phyloP scores from a whole-genome alignment of 176 grass and related monocot genomes.

The Microstegium vimineum region DNA sequence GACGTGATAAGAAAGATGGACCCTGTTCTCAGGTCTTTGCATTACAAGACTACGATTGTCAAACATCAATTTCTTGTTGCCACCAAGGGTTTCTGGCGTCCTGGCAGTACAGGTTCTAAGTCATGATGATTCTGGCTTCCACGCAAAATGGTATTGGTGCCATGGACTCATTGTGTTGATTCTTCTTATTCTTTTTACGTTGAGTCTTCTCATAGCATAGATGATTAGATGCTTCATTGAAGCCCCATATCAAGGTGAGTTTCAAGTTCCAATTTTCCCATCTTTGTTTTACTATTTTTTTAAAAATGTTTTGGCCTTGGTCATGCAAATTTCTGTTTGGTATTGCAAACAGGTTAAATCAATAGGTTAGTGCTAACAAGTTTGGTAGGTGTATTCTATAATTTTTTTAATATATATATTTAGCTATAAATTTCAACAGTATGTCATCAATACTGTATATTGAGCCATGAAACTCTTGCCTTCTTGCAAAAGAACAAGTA shows the following conservation, averaged over 20 bases:
- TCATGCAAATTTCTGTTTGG: neutral
- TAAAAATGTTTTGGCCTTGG: neutral
- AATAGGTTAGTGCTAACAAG: slow-evolving; percentile 5
- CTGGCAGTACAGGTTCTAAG: slow-evolving; percentile 24
- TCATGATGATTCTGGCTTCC: slow-evolving; percentile 1
- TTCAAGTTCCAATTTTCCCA: neutral
- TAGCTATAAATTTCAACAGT: neutral
- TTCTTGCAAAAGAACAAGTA: neutral
- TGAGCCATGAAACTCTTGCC: neutral
- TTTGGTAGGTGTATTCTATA: neutral
- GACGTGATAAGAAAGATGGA: slow-evolving; percentile 64
- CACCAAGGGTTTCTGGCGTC: slow-evolving; percentile 72
- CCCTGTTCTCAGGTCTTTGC: slow-evolving; percentile 53
- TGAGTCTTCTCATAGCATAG: slow-evolving; percentile 16
- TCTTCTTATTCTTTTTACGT: slow-evolving; percentile 25
- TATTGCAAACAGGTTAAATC: neutral
- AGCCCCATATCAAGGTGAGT: neutral
- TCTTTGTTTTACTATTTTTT: neutral
- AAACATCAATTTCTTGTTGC: slow-evolving; percentile 74
- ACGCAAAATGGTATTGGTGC: neutral
- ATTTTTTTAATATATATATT: neutral
- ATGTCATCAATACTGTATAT: neutral
- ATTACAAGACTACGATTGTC: slow-evolving; percentile 57
- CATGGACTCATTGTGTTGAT: neutral
- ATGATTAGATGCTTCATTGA: neutral